These are phyloP conservation scores for Fraxinus angustifolia DNA, from an alignment of 305 asterid genomes.

Conservation along the genomic window DNA sequence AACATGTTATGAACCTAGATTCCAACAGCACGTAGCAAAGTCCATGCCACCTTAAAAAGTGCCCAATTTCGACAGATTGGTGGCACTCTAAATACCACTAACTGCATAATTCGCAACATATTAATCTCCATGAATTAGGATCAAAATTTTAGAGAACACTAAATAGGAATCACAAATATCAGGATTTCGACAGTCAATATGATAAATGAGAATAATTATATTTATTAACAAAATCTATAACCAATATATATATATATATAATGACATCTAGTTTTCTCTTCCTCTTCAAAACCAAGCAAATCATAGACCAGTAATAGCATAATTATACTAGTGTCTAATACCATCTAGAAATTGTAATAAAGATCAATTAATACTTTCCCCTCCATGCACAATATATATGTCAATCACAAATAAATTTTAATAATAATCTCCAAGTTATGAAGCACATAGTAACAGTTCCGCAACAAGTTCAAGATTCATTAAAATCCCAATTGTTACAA, in stretches of 20 bases:
- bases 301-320: neutral
- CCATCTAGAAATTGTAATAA: neutral
- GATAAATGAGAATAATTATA: neutral
- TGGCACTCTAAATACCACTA: neutral
- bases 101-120: neutral
- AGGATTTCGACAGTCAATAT: neutral
- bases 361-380: neutral
- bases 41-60: neutral
- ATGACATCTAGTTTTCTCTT: neutral
- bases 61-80: neutral
- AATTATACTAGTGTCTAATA: neutral
- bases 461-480: neutral
- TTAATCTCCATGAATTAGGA: neutral
- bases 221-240: neutral
- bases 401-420: neutral
- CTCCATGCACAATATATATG: neutral
- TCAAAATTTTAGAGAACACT: neutral
- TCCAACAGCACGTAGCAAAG: neutral
- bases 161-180: neutral
- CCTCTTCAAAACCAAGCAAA: conserved; percentile 7
- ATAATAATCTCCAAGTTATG: neutral
- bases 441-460: neutral
- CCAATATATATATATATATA: neutral
- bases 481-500: neutral
- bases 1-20: neutral